These are phyloP conservation scores for Hypomyces perniciosus DNA, from an alignment of 2,329 filamentous ascomycete genomes.

Conservation along the genomic window DNA sequence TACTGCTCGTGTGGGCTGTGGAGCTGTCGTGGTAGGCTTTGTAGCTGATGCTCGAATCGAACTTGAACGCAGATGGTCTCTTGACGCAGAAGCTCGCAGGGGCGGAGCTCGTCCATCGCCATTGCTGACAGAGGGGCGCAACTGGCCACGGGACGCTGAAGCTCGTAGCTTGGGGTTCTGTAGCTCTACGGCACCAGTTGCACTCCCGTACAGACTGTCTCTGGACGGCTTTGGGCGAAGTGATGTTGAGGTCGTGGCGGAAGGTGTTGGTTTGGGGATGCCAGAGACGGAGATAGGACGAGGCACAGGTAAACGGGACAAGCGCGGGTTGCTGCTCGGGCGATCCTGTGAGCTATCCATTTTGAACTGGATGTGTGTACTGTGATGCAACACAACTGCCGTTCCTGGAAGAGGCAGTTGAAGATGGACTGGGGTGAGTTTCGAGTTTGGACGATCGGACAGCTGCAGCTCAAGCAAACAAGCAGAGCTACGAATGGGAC, in stretches of 20 bases:
- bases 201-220: constrained; percentile 20
- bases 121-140: constrained; percentile 23
- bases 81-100: constrained; percentile 15
- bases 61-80: constrained; percentile 18
- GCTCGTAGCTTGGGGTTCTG: constrained; percentile 36
- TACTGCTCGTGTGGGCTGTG: constrained; percentile 11
- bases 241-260: constrained; percentile 16
- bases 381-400: neutral
- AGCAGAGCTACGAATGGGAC: neutral
- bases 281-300: constrained; percentile 27
- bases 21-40: constrained; percentile 14
- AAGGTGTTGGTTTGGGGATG: constrained; percentile 25
- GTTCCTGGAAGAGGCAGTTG: neutral
- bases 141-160: constrained; percentile 35
- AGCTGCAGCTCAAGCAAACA: neutral
- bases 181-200: constrained; percentile 23
- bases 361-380: neutral
- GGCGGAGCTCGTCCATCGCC: constrained; percentile 13
- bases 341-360: constrained; percentile 34
- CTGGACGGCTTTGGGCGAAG: constrained; percentile 25
- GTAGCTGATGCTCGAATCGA: constrained; percentile 9
- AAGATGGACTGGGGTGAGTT: constrained; percentile 10
- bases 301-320: constrained; percentile 34
- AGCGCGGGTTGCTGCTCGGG: constrained; percentile 30
- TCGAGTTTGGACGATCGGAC: constrained; percentile 7